Percentiles rank a stretch among this genome's conserved stretches.
These are phyloP conservation scores for Eimeria tenella DNA, from an alignment of 169 alveolate genomes.

Conservation along the genomic window DNA sequence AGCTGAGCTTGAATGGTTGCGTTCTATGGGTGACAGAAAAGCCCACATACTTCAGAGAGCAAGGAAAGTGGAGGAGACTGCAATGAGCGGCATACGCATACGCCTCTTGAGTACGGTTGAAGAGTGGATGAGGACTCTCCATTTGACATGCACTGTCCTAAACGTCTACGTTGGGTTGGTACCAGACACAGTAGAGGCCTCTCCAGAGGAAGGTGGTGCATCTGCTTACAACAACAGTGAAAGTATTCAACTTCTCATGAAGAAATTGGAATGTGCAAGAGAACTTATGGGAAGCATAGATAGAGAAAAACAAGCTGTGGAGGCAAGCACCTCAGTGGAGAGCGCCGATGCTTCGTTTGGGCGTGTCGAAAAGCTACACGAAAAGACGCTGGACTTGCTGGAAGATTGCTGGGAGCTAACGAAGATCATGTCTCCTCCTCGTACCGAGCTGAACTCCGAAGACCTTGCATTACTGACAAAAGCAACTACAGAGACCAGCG, in stretches of 20 bases:
- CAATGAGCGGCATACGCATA: conserved; percentile 21
- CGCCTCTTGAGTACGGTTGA: neutral
- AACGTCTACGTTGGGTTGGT: neutral
- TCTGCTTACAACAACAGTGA: neutral
- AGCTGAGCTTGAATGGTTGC: conserved; percentile 21
- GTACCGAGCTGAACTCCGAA: neutral
- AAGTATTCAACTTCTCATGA: neutral
- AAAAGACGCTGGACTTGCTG: conserved; percentile 7
- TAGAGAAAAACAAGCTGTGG: neutral
- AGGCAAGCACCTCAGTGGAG: conserved; percentile 24
- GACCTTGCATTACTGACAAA: neutral
- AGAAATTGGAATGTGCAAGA: neutral
- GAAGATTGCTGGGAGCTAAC: conserved; percentile 44
- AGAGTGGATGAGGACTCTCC: neutral
- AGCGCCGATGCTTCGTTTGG: neutral
- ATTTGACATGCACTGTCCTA: neutral
- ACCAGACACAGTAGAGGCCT: neutral
- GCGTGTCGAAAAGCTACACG: neutral
- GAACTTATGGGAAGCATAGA: neutral
- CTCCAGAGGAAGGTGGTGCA: neutral
- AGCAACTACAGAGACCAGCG: neutral
- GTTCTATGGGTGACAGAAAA: neutral
- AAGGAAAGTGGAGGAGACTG: conserved; percentile 1
- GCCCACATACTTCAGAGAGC: neutral
- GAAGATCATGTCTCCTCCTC: neutral